Evolutionary conservation across 2,329 filamentous ascomycete genomes (phyloP).

Genomic region (Colletotrichum coccodes): DNA sequence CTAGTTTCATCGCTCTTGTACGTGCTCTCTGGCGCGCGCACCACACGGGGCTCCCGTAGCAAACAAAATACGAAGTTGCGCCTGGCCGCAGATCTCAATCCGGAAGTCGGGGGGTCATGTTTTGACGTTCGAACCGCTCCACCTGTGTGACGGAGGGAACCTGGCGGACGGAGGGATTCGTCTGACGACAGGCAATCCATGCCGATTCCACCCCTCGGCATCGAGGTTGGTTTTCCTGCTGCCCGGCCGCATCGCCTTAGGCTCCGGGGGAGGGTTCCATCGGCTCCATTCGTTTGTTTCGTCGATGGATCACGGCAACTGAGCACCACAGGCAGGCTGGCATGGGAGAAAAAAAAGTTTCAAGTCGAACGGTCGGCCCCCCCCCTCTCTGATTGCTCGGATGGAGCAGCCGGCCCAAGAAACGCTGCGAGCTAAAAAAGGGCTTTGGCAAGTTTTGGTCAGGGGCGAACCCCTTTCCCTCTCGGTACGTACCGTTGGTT

Average conservation of each 20-base stretch:
- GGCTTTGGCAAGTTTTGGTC: neutral
- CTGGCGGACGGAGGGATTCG: neutral
- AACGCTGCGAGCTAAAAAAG: neutral
- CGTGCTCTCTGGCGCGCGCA: neutral
- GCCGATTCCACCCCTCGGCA: neutral
- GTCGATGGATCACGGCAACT: neutral
- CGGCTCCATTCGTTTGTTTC: constrained; percentile 11
- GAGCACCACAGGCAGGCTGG: neutral
- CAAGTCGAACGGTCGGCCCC: neutral
- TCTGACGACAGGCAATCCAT: neutral
- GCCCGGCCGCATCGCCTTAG: neutral
- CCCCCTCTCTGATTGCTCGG: neutral
- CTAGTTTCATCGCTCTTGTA: neutral
- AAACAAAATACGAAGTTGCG: neutral
- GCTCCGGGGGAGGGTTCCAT: neutral
- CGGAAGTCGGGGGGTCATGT: neutral
- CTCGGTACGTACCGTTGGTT: constrained; percentile 15
- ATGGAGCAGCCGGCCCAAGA: constrained; percentile 7
- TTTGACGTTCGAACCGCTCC: neutral
- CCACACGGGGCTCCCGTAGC: neutral
- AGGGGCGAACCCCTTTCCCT: neutral
- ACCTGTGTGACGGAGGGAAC: no score
- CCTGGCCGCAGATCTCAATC: neutral
- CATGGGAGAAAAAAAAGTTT: neutral
- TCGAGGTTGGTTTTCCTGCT: neutral